Evolutionary conservation across 1,139 yeast genomes (phyloP), one percentile per base, ranked within the genome.

Genomic region (Kurtzmaniella quercitrusa): DNA sequence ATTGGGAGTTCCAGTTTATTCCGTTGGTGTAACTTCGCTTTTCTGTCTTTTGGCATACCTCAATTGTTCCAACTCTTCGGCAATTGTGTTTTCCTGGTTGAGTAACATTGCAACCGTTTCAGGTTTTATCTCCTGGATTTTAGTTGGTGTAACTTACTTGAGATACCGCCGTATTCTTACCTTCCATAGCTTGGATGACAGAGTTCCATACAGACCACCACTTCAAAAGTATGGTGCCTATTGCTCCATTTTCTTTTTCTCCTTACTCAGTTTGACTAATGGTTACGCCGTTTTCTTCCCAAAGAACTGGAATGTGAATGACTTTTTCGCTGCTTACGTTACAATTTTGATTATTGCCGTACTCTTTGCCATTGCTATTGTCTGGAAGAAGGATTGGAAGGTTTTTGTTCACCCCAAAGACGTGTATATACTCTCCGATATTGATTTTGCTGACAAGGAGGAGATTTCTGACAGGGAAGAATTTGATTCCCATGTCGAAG

Each of bases 281-380:
- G 83, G 82, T 21, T 77, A 74, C 52, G 74, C 71, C 3, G 76
- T 70, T 9, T 76, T 78, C 55, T 68, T 79, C 59, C 60, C 66
- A 28, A 47, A 68, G 39, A 76, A 66, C 41, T 71, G 69, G 61
- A 61, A 60, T 39, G 68, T 57, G 3, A 53, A 67, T 5, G 76
- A 74, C 54, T 78, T 78, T 51, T 59, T 78, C 42, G 80, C 82
- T 12, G 79, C 82, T 5, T 78, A 78, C 58, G 65, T 78, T 46
- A 76, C 82, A 46, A 48, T 60, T 47, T 53, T 59, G 40, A 38
- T 52, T n/a, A 47, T 53, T 42, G 42, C 49, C 35, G 45, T 38
- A 26, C 53, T 52, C 33, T 33, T 23, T 30, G 33, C 44, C 39
- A 39, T 26, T 21, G 20, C 32, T 5, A 6, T 36, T 8, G 18